Evolutionary conservation across 306 rosid species (phyloP).

Genomic region (Cucurbita ficifolia): DNA sequence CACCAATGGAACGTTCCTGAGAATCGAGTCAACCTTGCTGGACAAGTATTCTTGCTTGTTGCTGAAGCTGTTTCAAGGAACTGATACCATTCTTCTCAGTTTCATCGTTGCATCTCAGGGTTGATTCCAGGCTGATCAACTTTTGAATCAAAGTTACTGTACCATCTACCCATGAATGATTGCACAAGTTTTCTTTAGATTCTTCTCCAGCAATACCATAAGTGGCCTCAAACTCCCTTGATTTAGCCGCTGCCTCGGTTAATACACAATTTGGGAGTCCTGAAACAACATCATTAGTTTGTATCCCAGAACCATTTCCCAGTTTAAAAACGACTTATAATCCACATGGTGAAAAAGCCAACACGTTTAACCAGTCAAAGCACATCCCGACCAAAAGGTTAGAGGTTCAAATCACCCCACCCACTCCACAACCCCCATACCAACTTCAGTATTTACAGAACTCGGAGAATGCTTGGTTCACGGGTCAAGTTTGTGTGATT

Average conservation of each 20-base stretch:
- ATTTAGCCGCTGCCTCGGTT: conserved; percentile 61
- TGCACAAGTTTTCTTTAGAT: conserved; percentile 11
- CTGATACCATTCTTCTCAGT: conserved; percentile 14
- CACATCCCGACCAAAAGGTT: no score
- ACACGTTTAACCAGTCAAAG: no score
- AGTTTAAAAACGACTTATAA: not conserved
- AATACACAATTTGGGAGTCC: conserved; percentile 59
- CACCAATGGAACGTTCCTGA: not conserved
- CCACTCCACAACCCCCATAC: no score
- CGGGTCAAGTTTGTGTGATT: not conserved
- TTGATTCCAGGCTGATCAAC: conserved; percentile 16
- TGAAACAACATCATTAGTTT: not conserved
- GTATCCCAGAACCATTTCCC: not conserved
- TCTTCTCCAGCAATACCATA: conserved; percentile 36
- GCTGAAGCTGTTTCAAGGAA: conserved; percentile 36
- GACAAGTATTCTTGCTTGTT: conserved; percentile 25
- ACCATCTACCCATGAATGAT: conserved; percentile 24
- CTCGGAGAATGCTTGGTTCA: not conserved
- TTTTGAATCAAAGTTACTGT: conserved; percentile 22
- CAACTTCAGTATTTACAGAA: no score
- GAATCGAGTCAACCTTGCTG: conserved; percentile 13
- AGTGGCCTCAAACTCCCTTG: conserved; percentile 65
- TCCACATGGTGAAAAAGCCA: not conserved
- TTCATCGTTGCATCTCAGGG: conserved; percentile 22
- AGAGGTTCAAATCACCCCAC: no score